Evolutionary conservation across 768 basidiomycete genomes (phyloP), one percentile per base, ranked within the genome.

Genomic region (Asterophora lycoperdoides): DNA sequence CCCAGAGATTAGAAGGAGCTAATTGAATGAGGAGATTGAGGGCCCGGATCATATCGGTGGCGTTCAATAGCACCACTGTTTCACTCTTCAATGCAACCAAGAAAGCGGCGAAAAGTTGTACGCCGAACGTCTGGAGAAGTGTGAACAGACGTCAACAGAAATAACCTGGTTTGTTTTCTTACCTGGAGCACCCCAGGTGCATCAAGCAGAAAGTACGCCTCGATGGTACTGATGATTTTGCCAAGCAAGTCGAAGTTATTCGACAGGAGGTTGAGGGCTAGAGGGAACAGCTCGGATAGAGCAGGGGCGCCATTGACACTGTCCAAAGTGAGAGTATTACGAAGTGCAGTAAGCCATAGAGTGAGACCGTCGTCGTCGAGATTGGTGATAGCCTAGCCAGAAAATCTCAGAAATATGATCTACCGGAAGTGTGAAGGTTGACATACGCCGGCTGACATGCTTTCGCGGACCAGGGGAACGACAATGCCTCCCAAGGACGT

Each of bases 161-260:
- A 20, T 2, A 15, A 9, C 6, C 6, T 23, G 44, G 19, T 35
- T 30, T n/a, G 23, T 10, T 17, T 28, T 59, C 70, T 48, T 53
- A 89, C 91, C 71, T 83, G 78, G 40, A 92, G 63, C 49, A 93
- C 72, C 8, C 67, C 58, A 14, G 66, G 51, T 0, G 80, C 79
- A 64, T 89, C 86, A 14, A 89, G 71, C n/a, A 95, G 63, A 50
- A 89, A 69, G 61, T 93, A 94, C 5, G 86, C 83, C 61, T 91
- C 87, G 18, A 90, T 56, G 47, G 93, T 79, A 48, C 68, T 69
- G 14, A 79, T 79, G 20, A 83, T 75, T 45, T 74, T 82, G 11
- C 86, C 87, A 15, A 93, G 68, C 17, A 91, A 64, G 55, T 93
- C 91, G 37, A 90, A 67, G 53, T 93, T 91, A 23, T 68, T 70